Percentiles rank a stretch among this genome's conserved stretches.
These are phyloP conservation scores for Hevea brasiliensis DNA, from an alignment of 345 rosid species.

Conservation along the genomic window DNA sequence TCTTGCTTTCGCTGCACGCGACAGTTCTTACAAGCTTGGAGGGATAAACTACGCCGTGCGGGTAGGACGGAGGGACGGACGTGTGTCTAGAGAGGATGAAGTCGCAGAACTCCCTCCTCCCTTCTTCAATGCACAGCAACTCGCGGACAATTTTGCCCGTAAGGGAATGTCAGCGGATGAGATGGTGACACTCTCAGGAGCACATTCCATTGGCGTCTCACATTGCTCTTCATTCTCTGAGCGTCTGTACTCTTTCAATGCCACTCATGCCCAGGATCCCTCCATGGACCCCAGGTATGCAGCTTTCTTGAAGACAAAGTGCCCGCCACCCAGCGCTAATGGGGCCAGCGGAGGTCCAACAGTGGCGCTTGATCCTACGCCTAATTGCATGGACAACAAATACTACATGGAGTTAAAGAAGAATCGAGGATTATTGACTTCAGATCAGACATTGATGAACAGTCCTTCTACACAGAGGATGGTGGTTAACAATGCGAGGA, in stretches of 20 bases:
- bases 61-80: slow-evolving; percentile 47
- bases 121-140: slow-evolving; percentile 25
- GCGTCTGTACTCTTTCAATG: slow-evolving; percentile 39
- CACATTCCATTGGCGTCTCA: slow-evolving; percentile 45
- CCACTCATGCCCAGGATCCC: slow-evolving; percentile 43
- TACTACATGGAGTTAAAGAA: no score
- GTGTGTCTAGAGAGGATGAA: slow-evolving; percentile 29
- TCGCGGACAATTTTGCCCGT: slow-evolving; percentile 24
- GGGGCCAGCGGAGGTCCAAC: slow-evolving; percentile 22
- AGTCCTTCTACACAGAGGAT: slow-evolving; percentile 22
- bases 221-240: slow-evolving; percentile 44
- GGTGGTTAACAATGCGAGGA: slow-evolving; percentile 31
- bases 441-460: no score
- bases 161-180: slow-evolving; percentile 46
- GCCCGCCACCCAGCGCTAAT: slow-evolving; percentile 24
- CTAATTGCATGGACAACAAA: no score
- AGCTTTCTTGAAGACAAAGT: slow-evolving; percentile 37
- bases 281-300: slow-evolving; percentile 33
- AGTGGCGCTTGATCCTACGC: no score
- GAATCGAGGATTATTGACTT: no score
- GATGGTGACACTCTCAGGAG: slow-evolving; percentile 28
- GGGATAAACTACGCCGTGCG: slow-evolving; percentile 37
- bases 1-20: no score
- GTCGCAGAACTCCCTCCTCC: slow-evolving; percentile 33
- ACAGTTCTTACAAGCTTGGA: no score